phyloP scores from a whole-genome alignment of 352 stramenopile genomes.

The Phytophthora multivora region DNA sequence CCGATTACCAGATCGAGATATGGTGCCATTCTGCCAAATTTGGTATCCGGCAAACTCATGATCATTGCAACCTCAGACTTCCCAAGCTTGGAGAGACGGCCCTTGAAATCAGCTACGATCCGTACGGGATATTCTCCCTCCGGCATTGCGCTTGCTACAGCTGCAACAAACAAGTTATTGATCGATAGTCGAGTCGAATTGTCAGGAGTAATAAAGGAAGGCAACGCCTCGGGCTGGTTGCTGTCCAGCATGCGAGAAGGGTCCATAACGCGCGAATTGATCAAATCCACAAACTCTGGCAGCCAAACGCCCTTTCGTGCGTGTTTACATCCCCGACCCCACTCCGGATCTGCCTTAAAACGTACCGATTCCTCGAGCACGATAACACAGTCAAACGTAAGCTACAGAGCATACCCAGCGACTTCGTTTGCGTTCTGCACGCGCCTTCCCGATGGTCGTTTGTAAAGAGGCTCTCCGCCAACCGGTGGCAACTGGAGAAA shows the following conservation, averaged over 20 bases:
- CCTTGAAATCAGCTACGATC: slow-evolving; percentile 3
- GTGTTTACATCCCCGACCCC: neutral
- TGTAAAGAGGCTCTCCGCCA: neutral
- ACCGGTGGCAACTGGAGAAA: neutral
- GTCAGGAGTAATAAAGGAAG: neutral
- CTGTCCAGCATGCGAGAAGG: neutral
- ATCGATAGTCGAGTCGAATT: neutral
- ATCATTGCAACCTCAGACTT: neutral
- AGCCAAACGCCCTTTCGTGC: neutral
- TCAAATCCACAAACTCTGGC: neutral
- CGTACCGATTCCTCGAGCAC: neutral
- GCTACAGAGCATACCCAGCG: neutral
- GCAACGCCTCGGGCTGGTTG: neutral
- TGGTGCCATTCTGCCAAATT: neutral
- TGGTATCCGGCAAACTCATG: neutral
- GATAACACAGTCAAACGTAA: neutral
- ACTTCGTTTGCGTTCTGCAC: neutral
- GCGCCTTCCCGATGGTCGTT: neutral
- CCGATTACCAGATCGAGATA: neutral
- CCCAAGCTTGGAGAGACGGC: neutral
- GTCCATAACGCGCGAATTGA: neutral
- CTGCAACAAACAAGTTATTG: neutral
- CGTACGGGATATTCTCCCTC: neutral
- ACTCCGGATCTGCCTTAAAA: neutral
- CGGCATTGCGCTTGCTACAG: neutral